phyloP scores from a whole-genome alignment of 2,329 filamentous ascomycete genomes.

The Myrmaecium sp. region DNA sequence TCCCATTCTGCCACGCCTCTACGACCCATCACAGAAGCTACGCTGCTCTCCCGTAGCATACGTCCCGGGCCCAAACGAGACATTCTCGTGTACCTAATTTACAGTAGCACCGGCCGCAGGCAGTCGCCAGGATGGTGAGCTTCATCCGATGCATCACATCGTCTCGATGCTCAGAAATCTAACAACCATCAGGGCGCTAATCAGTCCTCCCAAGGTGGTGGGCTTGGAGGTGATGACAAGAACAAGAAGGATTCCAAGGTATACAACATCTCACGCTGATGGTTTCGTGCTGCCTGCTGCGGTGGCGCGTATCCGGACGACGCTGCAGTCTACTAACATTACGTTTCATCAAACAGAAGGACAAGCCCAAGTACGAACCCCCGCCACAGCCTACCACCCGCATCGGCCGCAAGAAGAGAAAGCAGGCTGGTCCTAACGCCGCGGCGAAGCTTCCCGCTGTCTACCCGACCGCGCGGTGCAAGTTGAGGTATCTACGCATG shows the following conservation, averaged over 20 bases:
- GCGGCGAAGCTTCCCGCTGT: slow-evolving; percentile 88
- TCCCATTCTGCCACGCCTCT: no score
- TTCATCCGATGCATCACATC: no score
- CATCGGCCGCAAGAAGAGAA: slow-evolving; percentile 97
- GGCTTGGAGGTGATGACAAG: slow-evolving; percentile 53
- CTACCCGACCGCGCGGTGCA: slow-evolving; percentile 92
- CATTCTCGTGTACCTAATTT: no score
- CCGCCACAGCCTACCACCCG: slow-evolving; percentile 92
- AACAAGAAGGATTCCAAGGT: slow-evolving; percentile 68
- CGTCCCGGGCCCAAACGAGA: no score
- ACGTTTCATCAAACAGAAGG: slow-evolving; percentile 47
- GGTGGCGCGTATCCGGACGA: neutral
- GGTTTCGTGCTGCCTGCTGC: neutral
- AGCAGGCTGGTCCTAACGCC: slow-evolving; percentile 78
- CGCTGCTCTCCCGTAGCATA: no score
- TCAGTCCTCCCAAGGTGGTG: slow-evolving; percentile 71
- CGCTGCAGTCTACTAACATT: neutral
- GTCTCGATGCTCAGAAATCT: no score
- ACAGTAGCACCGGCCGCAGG: no score
- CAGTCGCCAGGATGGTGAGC: slow-evolving; percentile 4
- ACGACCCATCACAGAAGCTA: no score
- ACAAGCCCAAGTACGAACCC: slow-evolving; percentile 99
- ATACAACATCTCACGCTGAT: slow-evolving; percentile 5
- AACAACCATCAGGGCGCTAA: slow-evolving; percentile 58
- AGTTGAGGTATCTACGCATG: slow-evolving; percentile 92